Conservation (phyloP, 2,329 filamentous ascomycete genomes). For the Aspergillus sp. region DNA sequence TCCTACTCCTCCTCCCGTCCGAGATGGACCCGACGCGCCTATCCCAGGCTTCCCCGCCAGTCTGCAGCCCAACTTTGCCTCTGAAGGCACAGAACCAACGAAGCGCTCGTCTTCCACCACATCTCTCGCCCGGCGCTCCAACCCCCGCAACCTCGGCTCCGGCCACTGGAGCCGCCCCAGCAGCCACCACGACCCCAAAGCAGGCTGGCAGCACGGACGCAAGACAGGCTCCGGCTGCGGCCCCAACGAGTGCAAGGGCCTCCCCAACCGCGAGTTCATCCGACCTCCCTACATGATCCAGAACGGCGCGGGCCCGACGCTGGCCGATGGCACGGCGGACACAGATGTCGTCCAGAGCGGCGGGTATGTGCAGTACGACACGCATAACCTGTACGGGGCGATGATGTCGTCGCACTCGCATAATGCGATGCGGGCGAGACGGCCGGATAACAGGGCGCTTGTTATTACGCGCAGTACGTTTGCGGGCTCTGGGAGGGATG, state of each 20-base stretch:
- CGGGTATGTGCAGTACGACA: conserved; percentile 70
- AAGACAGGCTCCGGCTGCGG: background rate
- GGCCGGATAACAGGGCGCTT: conserved; percentile 64
- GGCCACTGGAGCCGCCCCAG: background rate
- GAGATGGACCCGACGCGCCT: conserved; percentile 56
- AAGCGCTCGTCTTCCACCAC: too few species aligned
- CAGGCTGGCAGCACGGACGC: background rate
- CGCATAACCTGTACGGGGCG: conserved; percentile 73
- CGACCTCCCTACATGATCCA: conserved; percentile 65
- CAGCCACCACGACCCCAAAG: background rate
- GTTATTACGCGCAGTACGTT: conserved; percentile 77
- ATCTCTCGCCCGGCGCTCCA: background rate
- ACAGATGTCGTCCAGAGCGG: conserved; percentile 66
- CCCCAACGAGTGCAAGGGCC: conserved; percentile 40
- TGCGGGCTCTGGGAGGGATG: conserved; percentile 64
- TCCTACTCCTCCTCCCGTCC: conserved; percentile 62
- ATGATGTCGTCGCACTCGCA: conserved; percentile 71
- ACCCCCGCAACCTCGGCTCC: background rate
- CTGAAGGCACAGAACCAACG: too few species aligned
- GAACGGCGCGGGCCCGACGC: conserved; percentile 60
- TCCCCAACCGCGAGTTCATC: conserved; percentile 63
- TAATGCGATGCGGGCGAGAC: conserved; percentile 64
- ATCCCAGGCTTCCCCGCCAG: conserved; percentile 70
- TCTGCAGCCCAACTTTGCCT: conserved; percentile 45
- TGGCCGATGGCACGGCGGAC: conserved; percentile 60